Conservation (phyloP, 495 filamentous ascomycete genomes). For the Hypoxylon trugodes region DNA sequence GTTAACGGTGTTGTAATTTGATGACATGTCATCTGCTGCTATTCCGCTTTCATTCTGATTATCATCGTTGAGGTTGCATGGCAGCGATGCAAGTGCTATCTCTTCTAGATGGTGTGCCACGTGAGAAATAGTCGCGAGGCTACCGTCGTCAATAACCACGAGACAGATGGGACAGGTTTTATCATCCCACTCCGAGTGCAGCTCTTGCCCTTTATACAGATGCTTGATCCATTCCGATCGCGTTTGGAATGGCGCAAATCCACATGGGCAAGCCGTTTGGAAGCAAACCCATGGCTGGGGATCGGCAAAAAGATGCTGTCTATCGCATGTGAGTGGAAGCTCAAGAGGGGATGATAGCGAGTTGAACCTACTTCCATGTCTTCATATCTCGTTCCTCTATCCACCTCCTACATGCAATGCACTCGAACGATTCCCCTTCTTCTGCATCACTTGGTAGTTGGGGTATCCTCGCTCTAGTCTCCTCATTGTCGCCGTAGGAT, state of each 20-base stretch:
- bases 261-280: constrained; percentile 8
- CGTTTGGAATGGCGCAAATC: constrained; percentile 1
- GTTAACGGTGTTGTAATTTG: neutral
- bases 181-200: constrained; percentile 7
- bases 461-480: constrained; percentile 17
- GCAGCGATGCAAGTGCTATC: constrained; percentile 30
- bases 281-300: constrained; percentile 27
- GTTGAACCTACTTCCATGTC: constrained; percentile 27
- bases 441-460: constrained; percentile 12
- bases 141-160: constrained; percentile 1
- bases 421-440: constrained; percentile 16
- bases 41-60: neutral
- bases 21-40: neutral
- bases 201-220: constrained; percentile 9
- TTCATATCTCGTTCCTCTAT: constrained; percentile 6
- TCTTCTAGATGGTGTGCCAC: constrained; percentile 27
- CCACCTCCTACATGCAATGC: constrained; percentile 21
- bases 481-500: constrained; percentile 4
- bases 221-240: constrained; percentile 29
- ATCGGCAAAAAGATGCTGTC: constrained; percentile 13
- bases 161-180: constrained; percentile 18
- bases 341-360: neutral
- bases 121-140: constrained; percentile 7
- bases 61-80: neutral
- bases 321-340: neutral